A percentile compares a stretch with the other conserved stretches of the same genome.
Evolutionary conservation across 2,329 filamentous ascomycete genomes (phyloP).

Genomic region (Aspergillus carbonarius): DNA sequence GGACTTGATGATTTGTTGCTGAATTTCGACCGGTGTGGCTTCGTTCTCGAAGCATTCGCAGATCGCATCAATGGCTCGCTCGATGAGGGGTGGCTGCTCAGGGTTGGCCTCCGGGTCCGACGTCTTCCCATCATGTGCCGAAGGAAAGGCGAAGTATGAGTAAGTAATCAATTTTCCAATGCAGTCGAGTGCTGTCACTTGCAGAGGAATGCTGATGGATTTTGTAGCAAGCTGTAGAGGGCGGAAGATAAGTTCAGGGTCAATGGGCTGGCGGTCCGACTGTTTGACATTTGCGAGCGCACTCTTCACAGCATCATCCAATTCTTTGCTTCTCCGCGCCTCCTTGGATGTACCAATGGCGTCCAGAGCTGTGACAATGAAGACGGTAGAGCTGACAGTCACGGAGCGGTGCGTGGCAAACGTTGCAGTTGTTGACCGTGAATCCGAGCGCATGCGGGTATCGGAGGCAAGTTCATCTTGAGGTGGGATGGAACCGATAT

Average conservation of each 20-base stretch:
- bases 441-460: constrained; percentile 56
- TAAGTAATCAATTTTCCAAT: constrained; percentile 99
- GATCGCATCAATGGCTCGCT: constrained; percentile 97
- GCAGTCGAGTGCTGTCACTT: constrained; percentile 90
- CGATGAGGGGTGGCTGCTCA: constrained; percentile 73
- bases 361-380: constrained; percentile 90
- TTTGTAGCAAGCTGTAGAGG: constrained; percentile 88
- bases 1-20: constrained; percentile 98
- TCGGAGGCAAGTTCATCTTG: constrained; percentile 27
- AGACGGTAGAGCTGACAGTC: constrained; percentile 89
- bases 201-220: constrained; percentile 78
- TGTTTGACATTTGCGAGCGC: constrained; percentile 85
- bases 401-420: constrained; percentile 54
- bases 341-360: constrained; percentile 89
- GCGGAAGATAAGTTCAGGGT: constrained; percentile 88
- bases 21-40: constrained; percentile 84
- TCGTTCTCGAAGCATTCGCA: constrained; percentile 99
- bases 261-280: constrained; percentile 74
- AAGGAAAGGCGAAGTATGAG: constrained; percentile 86
- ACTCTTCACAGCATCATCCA: constrained; percentile 76
- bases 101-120: constrained; percentile 26
- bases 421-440: constrained; percentile 58
- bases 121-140: constrained; percentile 32
- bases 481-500: constrained; percentile 16
- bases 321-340: constrained; percentile 78